Evolutionary conservation across 129 eudicot genomes (phyloP).

Genomic region (Flaveria linearis): DNA sequence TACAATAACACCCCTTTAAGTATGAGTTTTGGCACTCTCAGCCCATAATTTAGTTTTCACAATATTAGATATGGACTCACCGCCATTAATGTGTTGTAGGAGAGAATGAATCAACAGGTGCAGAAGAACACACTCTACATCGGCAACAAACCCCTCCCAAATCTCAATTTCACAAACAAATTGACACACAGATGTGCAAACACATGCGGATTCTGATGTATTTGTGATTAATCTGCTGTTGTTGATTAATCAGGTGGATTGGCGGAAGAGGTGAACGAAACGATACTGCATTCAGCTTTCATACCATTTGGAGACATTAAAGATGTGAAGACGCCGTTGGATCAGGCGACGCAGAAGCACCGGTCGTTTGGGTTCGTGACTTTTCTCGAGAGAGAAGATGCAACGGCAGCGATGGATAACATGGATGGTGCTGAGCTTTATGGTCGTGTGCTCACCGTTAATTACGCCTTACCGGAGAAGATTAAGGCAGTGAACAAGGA

Average conservation of each 20-base stretch:
- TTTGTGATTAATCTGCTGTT: not conserved
- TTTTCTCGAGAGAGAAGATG: constrained; percentile 85
- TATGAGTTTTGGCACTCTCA: too few relatives aligned
- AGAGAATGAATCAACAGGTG: constrained; percentile 56
- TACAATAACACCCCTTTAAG: too few relatives aligned
- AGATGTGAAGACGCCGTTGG: constrained; percentile 94
- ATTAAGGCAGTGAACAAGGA: constrained; percentile 98
- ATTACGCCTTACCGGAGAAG: constrained; percentile 84
- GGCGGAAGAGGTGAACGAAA: constrained; percentile 93
- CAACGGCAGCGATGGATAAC: constrained; percentile 96
- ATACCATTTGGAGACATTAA: constrained; percentile 95
- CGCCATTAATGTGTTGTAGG: too few relatives aligned
- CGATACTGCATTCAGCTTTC: constrained; percentile 89
- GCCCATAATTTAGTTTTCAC: too few relatives aligned
- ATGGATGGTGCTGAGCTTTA: constrained; percentile 98
- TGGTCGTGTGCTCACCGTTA: constrained; percentile 93
- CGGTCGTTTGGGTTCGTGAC: constrained; percentile 92
- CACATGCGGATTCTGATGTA: not conserved
- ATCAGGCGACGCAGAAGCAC: constrained; percentile 96
- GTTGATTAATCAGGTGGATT: constrained; percentile 57
- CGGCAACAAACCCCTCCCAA: constrained; percentile 40
- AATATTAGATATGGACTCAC: too few relatives aligned
- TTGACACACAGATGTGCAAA: not conserved
- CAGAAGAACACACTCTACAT: constrained; percentile 98
- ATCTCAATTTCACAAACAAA: not conserved